Base-by-base conservation (phyloP, 176 grass and related monocot genomes). In the Triticum turgidum region DNA sequence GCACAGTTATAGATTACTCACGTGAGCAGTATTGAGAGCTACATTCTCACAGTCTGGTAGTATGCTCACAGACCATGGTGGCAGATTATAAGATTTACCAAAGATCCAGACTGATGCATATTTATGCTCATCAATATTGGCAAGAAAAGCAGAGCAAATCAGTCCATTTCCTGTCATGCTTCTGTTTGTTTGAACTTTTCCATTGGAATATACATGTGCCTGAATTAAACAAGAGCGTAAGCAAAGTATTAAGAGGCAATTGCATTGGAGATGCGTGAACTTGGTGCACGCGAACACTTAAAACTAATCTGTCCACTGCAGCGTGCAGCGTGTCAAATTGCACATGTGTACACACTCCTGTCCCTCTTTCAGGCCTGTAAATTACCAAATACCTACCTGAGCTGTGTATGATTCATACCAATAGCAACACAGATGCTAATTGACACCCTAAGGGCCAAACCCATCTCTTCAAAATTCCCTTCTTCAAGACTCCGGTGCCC, bases 51-150 rank as follows among this genome's bases (percentile, higher is more conserved):
- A 95, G 80, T 98, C 88, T 83, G 96, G 93, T 69, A 98, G 91
- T 86, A 98, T 94, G 88, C 93, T 98, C 68, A 98, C 96, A 81
- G 96, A 98, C 96, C 96, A 98, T 41, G 96, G 96, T 44, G 91
- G 91, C 77, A 98, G 84, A 86, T 65, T 87, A 85, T 91, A 98
- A 84, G 79, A 86, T 94, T 88, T 84, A 44, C 90, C 93, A 80
- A 98, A 94, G 65, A 98, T 94, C 87, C 73, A 84, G 42, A 98
- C 93, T 66, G 84, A 91, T n/a, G 88, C 90, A 82, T 86, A 92
- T 89, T 86, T 95, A 34, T 94, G 88, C 76, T 95, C 96, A 92
- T 98, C 90, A 75, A 98, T 98, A 73, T 98, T 98, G 44, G 93
- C 93, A 79, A 98, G 93, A 88, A 98, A 98, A 76, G 94, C 89